Conservation (phyloP, 805 yeast species). For the Lipomyces orientalis region DNA sequence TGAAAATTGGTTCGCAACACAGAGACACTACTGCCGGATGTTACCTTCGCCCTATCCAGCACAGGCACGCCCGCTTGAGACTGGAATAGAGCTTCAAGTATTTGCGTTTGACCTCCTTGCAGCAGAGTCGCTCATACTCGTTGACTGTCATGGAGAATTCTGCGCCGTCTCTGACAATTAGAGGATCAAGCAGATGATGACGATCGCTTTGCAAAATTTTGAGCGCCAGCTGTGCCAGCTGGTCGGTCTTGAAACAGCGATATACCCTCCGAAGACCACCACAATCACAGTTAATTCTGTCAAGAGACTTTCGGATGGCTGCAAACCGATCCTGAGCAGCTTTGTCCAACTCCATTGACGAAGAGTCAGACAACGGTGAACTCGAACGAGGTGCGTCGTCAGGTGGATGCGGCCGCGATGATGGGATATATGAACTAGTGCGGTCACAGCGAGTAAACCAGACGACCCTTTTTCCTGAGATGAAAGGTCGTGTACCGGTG, state of each 20-base stretch:
- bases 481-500: not conserved
- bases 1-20: too few species aligned
- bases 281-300: not conserved
- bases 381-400: not conserved
- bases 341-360: not conserved
- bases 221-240: not conserved
- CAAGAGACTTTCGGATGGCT: not conserved
- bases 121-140: not conserved
- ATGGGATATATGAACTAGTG: slow-evolving; percentile 7
- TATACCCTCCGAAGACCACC: not conserved
- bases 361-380: slow-evolving; percentile 1
- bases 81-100: not conserved
- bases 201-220: not conserved
- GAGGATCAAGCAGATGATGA: not conserved
- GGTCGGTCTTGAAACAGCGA: not conserved
- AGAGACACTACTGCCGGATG: too few species aligned
- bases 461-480: not conserved
- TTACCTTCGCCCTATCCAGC: too few species aligned
- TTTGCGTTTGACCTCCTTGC: not conserved
- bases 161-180: not conserved
- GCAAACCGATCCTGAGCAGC: not conserved
- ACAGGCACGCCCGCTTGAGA: too few species aligned
- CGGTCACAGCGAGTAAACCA: not conserved
- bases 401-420: not conserved
- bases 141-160: not conserved